Evolutionary conservation across 306 rosid species (phyloP).

Genomic region (Medicago arabica): DNA sequence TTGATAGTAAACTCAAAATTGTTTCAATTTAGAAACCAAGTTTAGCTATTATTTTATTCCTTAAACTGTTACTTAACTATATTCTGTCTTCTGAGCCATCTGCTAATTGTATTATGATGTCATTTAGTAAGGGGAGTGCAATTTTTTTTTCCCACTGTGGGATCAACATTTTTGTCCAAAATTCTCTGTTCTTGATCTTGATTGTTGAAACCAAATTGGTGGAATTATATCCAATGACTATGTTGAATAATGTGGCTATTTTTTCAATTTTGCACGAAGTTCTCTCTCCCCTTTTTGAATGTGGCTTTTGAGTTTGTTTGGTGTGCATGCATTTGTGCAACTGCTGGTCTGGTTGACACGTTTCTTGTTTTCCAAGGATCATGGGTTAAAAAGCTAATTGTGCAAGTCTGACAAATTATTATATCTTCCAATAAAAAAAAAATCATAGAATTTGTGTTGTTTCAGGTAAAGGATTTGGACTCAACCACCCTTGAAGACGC

Average conservation of each 20-base stretch:
- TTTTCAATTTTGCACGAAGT: conserved; percentile 1
- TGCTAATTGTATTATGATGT: neutral
- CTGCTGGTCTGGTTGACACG: conserved; percentile 29
- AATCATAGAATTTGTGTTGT: conserved; percentile 29
- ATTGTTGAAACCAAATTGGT: conserved; percentile 9
- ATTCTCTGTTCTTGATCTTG: conserved; percentile 7
- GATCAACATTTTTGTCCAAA: neutral
- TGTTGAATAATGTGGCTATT: conserved; percentile 18
- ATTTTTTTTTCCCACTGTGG: neutral
- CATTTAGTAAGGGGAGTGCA: too few relatives aligned
- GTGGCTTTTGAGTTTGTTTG: conserved; percentile 9
- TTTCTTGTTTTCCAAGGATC: conserved; percentile 33
- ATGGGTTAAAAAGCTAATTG: conserved; percentile 8
- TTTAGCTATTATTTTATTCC: neutral
- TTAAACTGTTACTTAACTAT: neutral
- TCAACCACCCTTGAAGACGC: conserved; percentile 78
- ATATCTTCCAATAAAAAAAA: conserved; percentile 32
- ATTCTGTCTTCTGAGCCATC: neutral
- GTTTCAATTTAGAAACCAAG: neutral
- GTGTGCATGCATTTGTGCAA: conserved; percentile 8
- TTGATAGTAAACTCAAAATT: conserved; percentile 11
- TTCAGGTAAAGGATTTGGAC: conserved; percentile 73
- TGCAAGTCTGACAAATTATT: conserved; percentile 28
- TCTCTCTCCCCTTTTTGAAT: conserved; percentile 8
- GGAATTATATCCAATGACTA: neutral